A percentile compares a stretch with the other conserved stretches of the same genome.
These are phyloP conservation scores for Agrostemma githago DNA, from an alignment of 148 eudicot genomes.

Conservation along the genomic window DNA sequence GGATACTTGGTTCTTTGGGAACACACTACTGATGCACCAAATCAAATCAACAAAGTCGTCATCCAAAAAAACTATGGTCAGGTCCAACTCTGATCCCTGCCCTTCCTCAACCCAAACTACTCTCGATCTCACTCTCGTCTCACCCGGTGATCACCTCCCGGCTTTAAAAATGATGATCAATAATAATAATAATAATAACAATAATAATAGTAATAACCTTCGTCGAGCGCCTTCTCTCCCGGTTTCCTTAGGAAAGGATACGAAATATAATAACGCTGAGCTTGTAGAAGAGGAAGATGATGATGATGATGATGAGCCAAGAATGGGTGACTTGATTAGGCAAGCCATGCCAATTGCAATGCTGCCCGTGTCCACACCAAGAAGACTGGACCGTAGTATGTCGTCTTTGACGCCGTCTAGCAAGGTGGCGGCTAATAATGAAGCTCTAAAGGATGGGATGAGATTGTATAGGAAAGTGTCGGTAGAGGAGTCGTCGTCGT, in stretches of 20 bases:
- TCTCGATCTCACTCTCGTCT: not conserved
- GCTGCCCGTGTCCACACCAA: not conserved
- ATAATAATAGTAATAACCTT: slow-evolving; percentile 12
- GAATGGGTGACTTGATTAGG: slow-evolving; percentile 70
- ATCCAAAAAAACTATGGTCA: slow-evolving; percentile 25
- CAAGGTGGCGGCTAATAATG: slow-evolving; percentile 9
- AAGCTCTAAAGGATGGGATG: slow-evolving; percentile 4
- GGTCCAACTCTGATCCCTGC: slow-evolving; percentile 46
- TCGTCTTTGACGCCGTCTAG: slow-evolving; percentile 37
- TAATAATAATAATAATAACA: no score
- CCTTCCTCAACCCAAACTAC: slow-evolving; percentile 26
- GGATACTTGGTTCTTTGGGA: slow-evolving; percentile 57
- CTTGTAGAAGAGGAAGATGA: slow-evolving; percentile 24
- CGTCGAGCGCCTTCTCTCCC: slow-evolving; percentile 46
- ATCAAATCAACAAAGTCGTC: slow-evolving; percentile 27
- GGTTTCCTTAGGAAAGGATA: slow-evolving; percentile 10
- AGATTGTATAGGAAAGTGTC: slow-evolving; percentile 17
- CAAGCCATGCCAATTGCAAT: slow-evolving; percentile 49
- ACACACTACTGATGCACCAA: slow-evolving; percentile 24
- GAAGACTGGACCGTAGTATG: slow-evolving; percentile 21
- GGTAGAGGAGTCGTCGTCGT: not conserved
- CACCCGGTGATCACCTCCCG: not conserved
- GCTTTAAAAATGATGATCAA: not conserved
- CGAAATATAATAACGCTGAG: not conserved
- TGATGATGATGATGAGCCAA: slow-evolving; percentile 53